A percentile compares a stretch with the other conserved stretches of the same genome.
phyloP scores from a whole-genome alignment of 345 rosid species.

The Sonneratia alba region DNA sequence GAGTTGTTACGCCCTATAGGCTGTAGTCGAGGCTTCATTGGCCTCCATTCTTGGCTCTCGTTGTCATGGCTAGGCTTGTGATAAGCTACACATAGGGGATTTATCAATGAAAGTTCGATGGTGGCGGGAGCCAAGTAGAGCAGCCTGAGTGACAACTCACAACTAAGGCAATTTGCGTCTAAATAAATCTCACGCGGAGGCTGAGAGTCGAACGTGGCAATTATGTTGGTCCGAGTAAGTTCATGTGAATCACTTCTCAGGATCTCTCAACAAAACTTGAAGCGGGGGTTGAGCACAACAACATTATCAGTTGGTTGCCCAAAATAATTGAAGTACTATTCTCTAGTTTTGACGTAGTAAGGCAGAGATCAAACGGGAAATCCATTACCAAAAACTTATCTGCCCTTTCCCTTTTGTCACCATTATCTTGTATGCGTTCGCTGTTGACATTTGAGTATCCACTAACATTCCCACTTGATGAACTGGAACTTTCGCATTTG shows the following conservation, averaged over 20 bases:
- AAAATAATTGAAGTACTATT: neutral
- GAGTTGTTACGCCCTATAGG: no score
- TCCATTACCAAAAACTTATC: neutral
- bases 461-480: neutral
- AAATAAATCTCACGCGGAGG: no score
- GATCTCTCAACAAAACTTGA: neutral
- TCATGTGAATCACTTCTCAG: neutral
- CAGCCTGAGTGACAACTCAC: no score
- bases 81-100: no score
- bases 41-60: no score
- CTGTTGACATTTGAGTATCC: neutral
- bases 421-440: neutral
- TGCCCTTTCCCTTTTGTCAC: neutral
- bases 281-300: neutral
- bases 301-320: neutral
- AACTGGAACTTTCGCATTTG: constrained; percentile 1
- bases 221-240: no score
- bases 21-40: no score
- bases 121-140: no score
- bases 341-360: neutral
- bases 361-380: neutral
- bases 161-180: no score
- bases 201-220: no score
- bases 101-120: no score
- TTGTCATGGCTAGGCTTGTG: no score